Evolutionary conservation across 768 basidiomycete species (phyloP).

Genomic region (Leccinum subtestaceum): DNA sequence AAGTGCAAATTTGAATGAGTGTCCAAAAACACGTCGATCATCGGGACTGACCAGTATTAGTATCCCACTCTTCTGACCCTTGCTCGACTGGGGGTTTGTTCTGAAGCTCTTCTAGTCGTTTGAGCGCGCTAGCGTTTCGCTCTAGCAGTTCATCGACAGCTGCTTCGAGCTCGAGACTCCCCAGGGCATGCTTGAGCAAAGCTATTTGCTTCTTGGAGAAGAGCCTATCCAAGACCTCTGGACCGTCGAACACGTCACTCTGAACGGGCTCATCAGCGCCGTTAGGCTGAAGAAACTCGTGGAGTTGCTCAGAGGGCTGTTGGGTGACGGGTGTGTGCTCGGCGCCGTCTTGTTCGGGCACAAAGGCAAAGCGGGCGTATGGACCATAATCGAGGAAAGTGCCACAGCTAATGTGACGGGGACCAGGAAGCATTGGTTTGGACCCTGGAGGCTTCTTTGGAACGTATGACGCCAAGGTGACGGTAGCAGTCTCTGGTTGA

Average conservation of each 20-base stretch:
- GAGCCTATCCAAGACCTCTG: conserved; percentile 48
- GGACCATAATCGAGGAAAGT: conserved; percentile 78
- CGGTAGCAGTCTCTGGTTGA: conserved; percentile 18
- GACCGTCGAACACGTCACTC: conserved; percentile 28
- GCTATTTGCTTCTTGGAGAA: conserved; percentile 55
- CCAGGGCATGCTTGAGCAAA: conserved; percentile 58
- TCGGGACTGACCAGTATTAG: conserved; percentile 46
- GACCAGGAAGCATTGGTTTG: conserved; percentile 42
- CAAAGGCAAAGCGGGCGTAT: conserved; percentile 73
- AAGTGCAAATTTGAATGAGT: conserved; percentile 5
- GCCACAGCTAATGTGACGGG: conserved; percentile 60
- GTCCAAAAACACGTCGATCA: neutral
- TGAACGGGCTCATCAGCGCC: conserved; percentile 10
- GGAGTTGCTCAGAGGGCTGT: neutral
- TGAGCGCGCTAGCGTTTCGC: conserved; percentile 49
- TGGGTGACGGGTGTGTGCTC: conserved; percentile 33
- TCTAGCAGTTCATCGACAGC: conserved; percentile 68
- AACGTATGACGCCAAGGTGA: conserved; percentile 60
- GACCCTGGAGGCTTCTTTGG: conserved; percentile 40
- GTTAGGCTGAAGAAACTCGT: conserved; percentile 10
- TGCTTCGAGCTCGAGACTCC: conserved; percentile 61
- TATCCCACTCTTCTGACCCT: conserved; percentile 68
- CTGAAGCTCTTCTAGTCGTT: conserved; percentile 43
- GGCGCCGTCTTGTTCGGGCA: conserved; percentile 74
- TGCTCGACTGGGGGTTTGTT: conserved; percentile 44